Base-by-base conservation (phyloP, 441 rosid species). In the Eutrema salsugineum region DNA sequence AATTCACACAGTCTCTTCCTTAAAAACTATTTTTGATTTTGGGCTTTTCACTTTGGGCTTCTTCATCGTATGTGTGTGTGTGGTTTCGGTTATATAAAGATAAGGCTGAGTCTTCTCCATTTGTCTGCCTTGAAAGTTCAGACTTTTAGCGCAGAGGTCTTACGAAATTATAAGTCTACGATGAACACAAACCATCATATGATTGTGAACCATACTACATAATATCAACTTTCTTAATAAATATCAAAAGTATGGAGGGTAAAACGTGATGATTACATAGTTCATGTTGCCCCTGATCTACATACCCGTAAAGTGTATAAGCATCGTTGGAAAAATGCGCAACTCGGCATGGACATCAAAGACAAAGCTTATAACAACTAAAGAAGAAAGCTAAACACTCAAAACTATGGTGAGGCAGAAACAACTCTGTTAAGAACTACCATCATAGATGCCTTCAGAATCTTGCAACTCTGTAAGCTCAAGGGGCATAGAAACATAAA, bases 41-140 rank as follows among this genome's bases (percentile, higher is more conserved):
- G 65, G 66, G 51, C 66, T 61, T 61, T 22, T 48, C 32, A 68
- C n/a, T 55, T 53, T 66, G 49, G 71, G 71, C 71, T 65, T 65
- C 55, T 11, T 56, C 30, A 7, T 30, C 20, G 8, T 35, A 20
- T 35, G 24, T 58, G 78, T 56, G 62, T 27, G 11, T 35, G 39
- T 50, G 73, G 77, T 66, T 48, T 66, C 12, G 0, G 48, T 66
- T 62, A 22, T 20, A 49, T 20, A 27, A 39, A 32, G 60, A 59
- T 43, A 73, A 64, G 66, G 46, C 58, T 36, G 0, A 10, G 11
- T 46, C 69, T 40, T 36, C 69, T 40, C 38, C 68, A 39, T 50
- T 51, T 50, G 42, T 27, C 67, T 27, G 42, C 47, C 73, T 44
- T 11, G 50, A 27, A 16, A 51, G 50, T n/a, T 66, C 22, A n/a